Base-by-base conservation (phyloP, 73 alveolate species). In the Symbiodinium pilosum region DNA sequence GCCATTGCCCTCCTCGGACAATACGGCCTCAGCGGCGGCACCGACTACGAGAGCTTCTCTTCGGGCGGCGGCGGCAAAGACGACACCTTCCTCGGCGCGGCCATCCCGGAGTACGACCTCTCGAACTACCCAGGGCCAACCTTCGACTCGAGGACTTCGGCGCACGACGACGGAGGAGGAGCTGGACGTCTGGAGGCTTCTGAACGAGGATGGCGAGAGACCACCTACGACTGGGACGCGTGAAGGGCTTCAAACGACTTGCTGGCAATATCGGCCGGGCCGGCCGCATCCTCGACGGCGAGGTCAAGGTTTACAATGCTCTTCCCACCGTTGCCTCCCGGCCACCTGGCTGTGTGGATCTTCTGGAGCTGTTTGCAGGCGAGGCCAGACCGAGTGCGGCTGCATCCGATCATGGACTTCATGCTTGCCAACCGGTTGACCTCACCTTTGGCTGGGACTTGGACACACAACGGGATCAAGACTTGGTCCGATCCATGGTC, bases 351-450 rank as follows among this genome's bases (percentile, higher is more conserved):
- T 30, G 44, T 0, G 77, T 54, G 30, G 96, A 91, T 30, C 73
- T 91, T 18, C 51, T 56, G 88, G 96, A 91, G 40, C 4, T 91
- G 36, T 91, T 69, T 43, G 88, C 96, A 16, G 88, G 87, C 41
- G 28, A 42, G 36, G 96, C n/a, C 30, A 11, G 18, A 32, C 38
- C 52, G 0, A 34, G 84, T 0, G 30, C 26, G 20, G 11, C n/a
- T 42, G 87, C 96, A 26, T 28, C 42, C 28, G 43, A 43, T 3
- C 52, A 64, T 28, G 43, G 54, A 16, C 54, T 91, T 24, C 47
- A 91, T 8, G 96, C 96, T 0, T 59, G 47, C 7, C 96, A 91
- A 42, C 96, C 96, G 0, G 34, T 21, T 3, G 96, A 91, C 56
- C 21, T 91, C 38, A 69, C n/a, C 54, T 42, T 41, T 21, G 87